Conservation (phyloP, 176 grass and related monocot species). For the Phragmites australis region DNA sequence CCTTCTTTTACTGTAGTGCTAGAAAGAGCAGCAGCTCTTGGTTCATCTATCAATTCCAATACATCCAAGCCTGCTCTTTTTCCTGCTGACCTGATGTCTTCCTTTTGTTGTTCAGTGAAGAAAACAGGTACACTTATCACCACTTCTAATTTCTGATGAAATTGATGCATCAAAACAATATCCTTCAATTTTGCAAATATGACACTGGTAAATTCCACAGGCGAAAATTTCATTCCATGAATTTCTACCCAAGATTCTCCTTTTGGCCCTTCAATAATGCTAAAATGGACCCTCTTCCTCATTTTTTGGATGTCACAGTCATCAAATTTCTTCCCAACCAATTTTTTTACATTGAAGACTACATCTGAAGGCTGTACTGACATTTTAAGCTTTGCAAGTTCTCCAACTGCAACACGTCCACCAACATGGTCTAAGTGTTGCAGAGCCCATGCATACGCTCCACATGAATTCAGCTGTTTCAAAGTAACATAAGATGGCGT, state of each 20-base stretch:
- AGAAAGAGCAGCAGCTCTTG: slow-evolving; percentile 23
- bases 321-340: slow-evolving; percentile 13
- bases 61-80: background rate
- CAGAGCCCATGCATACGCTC: background rate
- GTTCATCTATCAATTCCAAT: slow-evolving; percentile 20
- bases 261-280: background rate
- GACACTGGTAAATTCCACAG: slow-evolving; percentile 1
- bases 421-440: background rate
- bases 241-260: slow-evolving; percentile 3
- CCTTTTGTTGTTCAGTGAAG: slow-evolving; percentile 12
- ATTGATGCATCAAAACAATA: background rate
- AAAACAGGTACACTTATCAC: slow-evolving; percentile 23
- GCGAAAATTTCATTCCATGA: background rate
- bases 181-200: slow-evolving; percentile 10
- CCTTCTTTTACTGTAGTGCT: background rate
- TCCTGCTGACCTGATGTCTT: slow-evolving; percentile 10
- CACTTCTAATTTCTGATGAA: background rate
- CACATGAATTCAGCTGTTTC: background rate
- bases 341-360: background rate
- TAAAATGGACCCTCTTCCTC: slow-evolving; percentile 1
- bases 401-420: background rate
- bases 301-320: background rate
- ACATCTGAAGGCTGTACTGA: background rate
- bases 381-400: slow-evolving; percentile 2
- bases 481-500: slow-evolving; percentile 19